A percentile compares a stretch with the other conserved stretches of the same genome.
These are phyloP conservation scores for Zymoseptoria tritici DNA, from an alignment of 2,329 filamentous ascomycete species.

Conservation along the genomic window DNA sequence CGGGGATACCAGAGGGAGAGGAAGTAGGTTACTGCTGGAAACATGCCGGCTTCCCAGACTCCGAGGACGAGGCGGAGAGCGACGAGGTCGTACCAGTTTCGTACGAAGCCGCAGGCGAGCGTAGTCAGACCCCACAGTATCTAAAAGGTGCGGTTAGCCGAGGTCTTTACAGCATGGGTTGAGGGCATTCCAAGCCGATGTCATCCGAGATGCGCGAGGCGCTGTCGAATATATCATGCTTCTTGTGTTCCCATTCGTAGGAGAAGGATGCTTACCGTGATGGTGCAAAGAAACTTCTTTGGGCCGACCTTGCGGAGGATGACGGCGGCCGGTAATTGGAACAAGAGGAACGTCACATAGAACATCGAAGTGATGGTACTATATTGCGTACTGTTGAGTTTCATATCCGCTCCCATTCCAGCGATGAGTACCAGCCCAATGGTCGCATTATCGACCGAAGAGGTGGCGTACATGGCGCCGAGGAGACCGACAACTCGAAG, in stretches of 20 bases:
- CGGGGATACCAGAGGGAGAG: conserved; percentile 42
- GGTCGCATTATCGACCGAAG: conserved; percentile 2
- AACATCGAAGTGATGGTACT: conserved; percentile 29
- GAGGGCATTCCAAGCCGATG: background rate
- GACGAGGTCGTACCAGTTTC: conserved; percentile 21
- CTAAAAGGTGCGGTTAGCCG: background rate
- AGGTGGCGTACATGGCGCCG: conserved; percentile 4
- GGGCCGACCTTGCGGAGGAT: conserved; percentile 25
- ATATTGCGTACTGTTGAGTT: conserved; percentile 22
- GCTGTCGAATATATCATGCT: background rate
- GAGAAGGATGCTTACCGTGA: background rate
- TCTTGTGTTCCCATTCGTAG: background rate
- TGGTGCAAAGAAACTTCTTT: conserved; percentile 17
- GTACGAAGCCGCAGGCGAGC: conserved; percentile 20
- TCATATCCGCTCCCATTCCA: conserved; percentile 13
- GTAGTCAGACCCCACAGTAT: conserved; percentile 5
- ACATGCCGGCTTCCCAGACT: conserved; percentile 20
- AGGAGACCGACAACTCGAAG: conserved; percentile 3
- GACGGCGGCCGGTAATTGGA: conserved; percentile 30
- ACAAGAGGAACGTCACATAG: conserved; percentile 32
- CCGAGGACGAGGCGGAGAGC: conserved; percentile 19
- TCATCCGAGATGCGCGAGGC: background rate
- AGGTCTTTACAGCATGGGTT: background rate
- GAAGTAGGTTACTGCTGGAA: conserved; percentile 31
- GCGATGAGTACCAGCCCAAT: conserved; percentile 27